phyloP scores from a whole-genome alignment of 2,329 filamentous ascomycete genomes.

The Paraphaeosphaeria minitans region DNA sequence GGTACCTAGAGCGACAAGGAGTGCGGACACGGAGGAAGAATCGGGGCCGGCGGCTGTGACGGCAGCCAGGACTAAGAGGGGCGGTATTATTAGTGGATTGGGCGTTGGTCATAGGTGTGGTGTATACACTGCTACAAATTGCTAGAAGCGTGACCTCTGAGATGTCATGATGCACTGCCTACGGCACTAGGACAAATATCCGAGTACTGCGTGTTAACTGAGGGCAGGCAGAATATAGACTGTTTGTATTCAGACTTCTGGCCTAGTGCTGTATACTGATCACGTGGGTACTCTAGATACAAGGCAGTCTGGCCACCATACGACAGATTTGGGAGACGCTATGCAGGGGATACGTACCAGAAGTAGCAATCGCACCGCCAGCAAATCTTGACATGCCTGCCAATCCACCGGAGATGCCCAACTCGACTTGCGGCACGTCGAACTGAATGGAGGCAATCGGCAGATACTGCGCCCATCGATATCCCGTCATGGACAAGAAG shows the following conservation, averaged over 20 bases:
- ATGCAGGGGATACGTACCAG: constrained; percentile 23
- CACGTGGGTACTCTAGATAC: too few species aligned
- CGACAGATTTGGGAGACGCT: not conserved
- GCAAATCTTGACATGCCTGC: constrained; percentile 52
- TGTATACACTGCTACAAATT: constrained; percentile 41
- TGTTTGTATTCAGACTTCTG: too few species aligned
- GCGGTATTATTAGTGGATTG: constrained; percentile 23
- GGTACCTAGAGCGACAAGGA: constrained; percentile 23
- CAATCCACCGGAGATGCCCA: constrained; percentile 51
- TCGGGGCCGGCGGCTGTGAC: constrained; percentile 23
- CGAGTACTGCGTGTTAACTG: too few species aligned
- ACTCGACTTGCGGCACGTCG: constrained; percentile 56
- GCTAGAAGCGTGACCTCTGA: not conserved
- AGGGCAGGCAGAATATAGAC: too few species aligned
- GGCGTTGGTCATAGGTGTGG: constrained; percentile 50
- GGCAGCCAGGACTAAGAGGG: constrained; percentile 20
- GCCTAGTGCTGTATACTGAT: too few species aligned
- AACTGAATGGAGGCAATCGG: constrained; percentile 57
- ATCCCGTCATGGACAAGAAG: constrained; percentile 52
- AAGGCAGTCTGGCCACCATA: not conserved
- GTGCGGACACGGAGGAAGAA: constrained; percentile 14
- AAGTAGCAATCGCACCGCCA: constrained; percentile 50
- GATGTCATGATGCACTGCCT: too few species aligned
- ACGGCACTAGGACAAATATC: too few species aligned
- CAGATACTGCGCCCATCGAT: constrained; percentile 56